Evolutionary conservation across 352 stramenopile genomes (phyloP).

Genomic region (Phytophthora sojae): DNA sequence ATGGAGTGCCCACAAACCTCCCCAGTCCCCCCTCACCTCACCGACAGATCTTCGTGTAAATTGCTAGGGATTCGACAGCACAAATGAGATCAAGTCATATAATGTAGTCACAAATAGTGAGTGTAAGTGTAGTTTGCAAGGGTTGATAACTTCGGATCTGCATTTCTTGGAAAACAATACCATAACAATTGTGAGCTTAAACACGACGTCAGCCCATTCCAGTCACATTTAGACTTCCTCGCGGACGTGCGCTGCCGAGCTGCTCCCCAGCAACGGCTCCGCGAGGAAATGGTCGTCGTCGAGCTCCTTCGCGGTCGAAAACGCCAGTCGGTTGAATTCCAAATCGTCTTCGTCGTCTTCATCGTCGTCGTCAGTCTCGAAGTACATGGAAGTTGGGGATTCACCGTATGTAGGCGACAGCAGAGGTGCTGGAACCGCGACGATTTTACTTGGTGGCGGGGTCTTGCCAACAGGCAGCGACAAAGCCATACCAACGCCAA

Average conservation of each 20-base stretch:
- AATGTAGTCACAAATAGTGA: neutral
- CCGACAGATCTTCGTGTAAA: slow-evolving; percentile 36
- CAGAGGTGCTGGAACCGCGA: slow-evolving; percentile 33
- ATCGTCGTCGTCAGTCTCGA: slow-evolving; percentile 60
- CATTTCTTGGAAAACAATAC: slow-evolving; percentile 13
- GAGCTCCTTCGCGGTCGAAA: slow-evolving; percentile 33
- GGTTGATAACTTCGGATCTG: neutral
- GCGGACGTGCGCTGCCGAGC: slow-evolving; percentile 20
- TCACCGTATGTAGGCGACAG: slow-evolving; percentile 53
- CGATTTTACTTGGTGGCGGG: slow-evolving; percentile 15
- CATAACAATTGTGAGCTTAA: slow-evolving; percentile 1
- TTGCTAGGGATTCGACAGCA: neutral
- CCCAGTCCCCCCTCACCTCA: slow-evolving; percentile 31
- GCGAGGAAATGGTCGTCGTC: slow-evolving; percentile 45
- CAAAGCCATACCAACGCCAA: slow-evolving; percentile 59
- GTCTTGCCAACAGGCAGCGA: slow-evolving; percentile 43
- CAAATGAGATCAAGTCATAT: neutral
- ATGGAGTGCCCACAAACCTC: slow-evolving; percentile 31
- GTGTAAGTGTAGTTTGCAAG: neutral
- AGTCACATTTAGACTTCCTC: slow-evolving; percentile 14
- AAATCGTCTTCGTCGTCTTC: slow-evolving; percentile 51
- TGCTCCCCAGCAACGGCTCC: slow-evolving; percentile 54
- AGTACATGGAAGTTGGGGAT: slow-evolving; percentile 50
- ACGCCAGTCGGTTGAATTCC: slow-evolving; percentile 17
- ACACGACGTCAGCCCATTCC: neutral